Evolutionary conservation across 305 asterid species (phyloP), one percentile per base, ranked within the genome.

Genomic region (Stenogyne calaminthoides): DNA sequence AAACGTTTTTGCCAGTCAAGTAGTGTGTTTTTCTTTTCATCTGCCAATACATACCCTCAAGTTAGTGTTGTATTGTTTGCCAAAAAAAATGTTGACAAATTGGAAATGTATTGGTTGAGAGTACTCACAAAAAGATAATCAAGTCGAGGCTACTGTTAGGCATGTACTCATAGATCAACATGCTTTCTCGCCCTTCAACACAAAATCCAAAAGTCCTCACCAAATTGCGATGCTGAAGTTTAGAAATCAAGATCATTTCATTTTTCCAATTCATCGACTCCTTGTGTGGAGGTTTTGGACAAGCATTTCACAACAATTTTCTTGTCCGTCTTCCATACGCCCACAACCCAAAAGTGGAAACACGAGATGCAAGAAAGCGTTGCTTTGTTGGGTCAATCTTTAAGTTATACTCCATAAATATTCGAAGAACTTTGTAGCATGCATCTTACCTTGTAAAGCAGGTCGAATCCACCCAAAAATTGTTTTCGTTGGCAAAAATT

Each of bases 181-280:
- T 46, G 54, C 18, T 46, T 19, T 46, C 54, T n/a, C n/a, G 8
- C n/a, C 54, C 54, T 46, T 46, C 54, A n/a, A 8, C 54, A 46
- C 54, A 46, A n/a, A n/a, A 46, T n/a, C 54, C 54, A 14, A 46
- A 46, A 14, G 54, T 46, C 58, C 58, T 52, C 12, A 72, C 74
- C 14, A 75, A 32, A 64, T 81, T 81, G 2, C 81, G 71, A n/a
- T 81, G 85, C 37, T 81, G 85, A 63, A 78, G 83, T 47, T 81
- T 75, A 61, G 81, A 72, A 40, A 81, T 78, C 73, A 78, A 69
- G 51, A 46, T 44, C 11, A 78, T 55, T 73, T 82, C 83, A 65
- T 78, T 78, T 71, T 64, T 78, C 69, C 69, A 78, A 60, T 11
- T 58, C 64, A 20, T 0, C 14, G 3, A 55, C 60, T 55, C 60